These are phyloP conservation scores for Septoria linicola DNA, from an alignment of 2,329 filamentous ascomycete genomes.

Conservation along the genomic window DNA sequence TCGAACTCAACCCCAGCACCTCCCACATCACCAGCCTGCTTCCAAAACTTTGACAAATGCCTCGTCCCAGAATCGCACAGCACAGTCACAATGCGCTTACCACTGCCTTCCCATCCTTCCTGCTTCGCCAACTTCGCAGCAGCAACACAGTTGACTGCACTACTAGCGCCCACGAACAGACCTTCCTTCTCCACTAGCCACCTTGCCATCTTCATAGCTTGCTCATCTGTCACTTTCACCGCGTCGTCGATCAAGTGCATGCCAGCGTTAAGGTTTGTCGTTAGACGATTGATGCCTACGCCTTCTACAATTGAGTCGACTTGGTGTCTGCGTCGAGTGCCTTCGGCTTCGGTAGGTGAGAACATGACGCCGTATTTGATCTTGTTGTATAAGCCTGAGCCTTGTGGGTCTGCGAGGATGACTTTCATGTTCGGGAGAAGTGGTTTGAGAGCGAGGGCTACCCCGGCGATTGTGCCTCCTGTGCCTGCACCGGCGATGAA, in stretches of 20 bases:
- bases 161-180: conserved; percentile 90
- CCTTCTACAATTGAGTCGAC: conserved; percentile 96
- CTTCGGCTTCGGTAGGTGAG: conserved; percentile 81
- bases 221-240: conserved; percentile 79
- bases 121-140: conserved; percentile 67
- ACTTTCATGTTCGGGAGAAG: conserved; percentile 63
- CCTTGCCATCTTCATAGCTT: conserved; percentile 89
- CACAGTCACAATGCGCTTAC: conserved; percentile 71
- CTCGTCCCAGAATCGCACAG: conserved; percentile 74
- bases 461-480: conserved; percentile 87
- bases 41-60: conserved; percentile 84
- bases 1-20: conserved; percentile 45
- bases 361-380: conserved; percentile 96
- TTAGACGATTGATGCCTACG: conserved; percentile 92
- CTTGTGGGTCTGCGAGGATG: conserved; percentile 89
- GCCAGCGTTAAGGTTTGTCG: conserved; percentile 85
- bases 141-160: conserved; percentile 91
- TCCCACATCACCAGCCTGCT: conserved; percentile 66
- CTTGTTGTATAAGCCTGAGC: conserved; percentile 89
- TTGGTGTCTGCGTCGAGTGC: conserved; percentile 82
- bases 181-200: conserved; percentile 96
- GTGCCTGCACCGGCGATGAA: conserved; percentile 94
- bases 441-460: conserved; percentile 79
- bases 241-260: conserved; percentile 86
- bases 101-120: conserved; percentile 53